These are phyloP conservation scores for Diplodia intermedia DNA, from an alignment of 2,329 filamentous ascomycete genomes.

Conservation along the genomic window DNA sequence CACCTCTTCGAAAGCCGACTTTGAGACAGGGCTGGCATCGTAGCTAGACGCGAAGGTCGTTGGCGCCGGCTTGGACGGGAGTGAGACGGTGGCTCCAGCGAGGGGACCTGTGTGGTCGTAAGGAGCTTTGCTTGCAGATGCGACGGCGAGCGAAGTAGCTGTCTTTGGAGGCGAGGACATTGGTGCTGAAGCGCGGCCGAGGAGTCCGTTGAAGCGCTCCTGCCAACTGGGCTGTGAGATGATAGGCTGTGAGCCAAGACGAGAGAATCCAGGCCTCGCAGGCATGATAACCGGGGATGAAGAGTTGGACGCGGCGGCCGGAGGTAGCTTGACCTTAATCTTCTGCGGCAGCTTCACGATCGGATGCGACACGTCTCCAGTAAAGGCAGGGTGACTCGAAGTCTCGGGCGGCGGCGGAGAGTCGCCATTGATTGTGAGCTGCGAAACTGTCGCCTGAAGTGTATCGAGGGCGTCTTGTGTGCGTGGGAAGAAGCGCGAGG, in stretches of 20 bases:
- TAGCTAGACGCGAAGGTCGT: neutral
- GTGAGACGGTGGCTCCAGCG: constrained; percentile 22
- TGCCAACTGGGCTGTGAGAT: constrained; percentile 68
- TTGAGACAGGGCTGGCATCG: constrained; percentile 6
- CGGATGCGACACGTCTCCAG: constrained; percentile 69
- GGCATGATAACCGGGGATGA: constrained; percentile 52
- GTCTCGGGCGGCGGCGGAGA: constrained; percentile 73
- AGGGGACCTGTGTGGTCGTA: constrained; percentile 12
- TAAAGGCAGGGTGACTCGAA: constrained; percentile 74
- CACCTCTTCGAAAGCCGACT: constrained; percentile 29
- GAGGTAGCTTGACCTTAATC: constrained; percentile 83
- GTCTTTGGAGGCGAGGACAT: constrained; percentile 26
- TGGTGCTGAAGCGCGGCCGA: constrained; percentile 40
- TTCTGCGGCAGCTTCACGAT: constrained; percentile 73
- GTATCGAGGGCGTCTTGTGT: constrained; percentile 17
- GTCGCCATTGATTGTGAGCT: constrained; percentile 25
- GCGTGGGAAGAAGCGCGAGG: constrained; percentile 49
- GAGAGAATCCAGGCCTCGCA: constrained; percentile 37
- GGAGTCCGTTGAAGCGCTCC: constrained; percentile 79
- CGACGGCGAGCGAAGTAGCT: constrained; percentile 5
- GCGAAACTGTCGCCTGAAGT: constrained; percentile 18
- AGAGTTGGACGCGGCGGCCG: constrained; percentile 54
- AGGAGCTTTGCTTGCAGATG: constrained; percentile 29
- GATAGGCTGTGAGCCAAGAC: constrained; percentile 48
- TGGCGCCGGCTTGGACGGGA: constrained; percentile 14